phyloP scores from a whole-genome alignment of 306 rosid genomes.

The Boehmeria nivea region DNA sequence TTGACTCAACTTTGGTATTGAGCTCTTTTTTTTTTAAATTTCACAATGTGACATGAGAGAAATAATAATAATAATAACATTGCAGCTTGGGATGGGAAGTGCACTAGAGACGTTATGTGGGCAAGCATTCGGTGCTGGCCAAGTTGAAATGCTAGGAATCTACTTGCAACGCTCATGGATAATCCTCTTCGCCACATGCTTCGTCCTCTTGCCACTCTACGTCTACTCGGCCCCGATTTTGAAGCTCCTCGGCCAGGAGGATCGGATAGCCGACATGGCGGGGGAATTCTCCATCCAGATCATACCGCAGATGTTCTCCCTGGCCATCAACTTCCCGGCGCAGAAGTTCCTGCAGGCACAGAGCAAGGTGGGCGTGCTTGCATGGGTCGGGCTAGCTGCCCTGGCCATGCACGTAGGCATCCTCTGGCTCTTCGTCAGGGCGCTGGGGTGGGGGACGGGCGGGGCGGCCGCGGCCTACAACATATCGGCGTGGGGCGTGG shows the following conservation, averaged over 20 bases:
- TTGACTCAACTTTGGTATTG: slow-evolving; percentile 93
- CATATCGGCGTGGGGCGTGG: slow-evolving; percentile 66
- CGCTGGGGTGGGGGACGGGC: slow-evolving; percentile 59
- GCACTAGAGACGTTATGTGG: slow-evolving; percentile 96
- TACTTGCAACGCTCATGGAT: slow-evolving; percentile 93
- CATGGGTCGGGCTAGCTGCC: slow-evolving; percentile 71
- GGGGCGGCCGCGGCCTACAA: slow-evolving; percentile 87
- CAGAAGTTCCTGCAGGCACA: slow-evolving; percentile 95
- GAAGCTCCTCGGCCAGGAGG: slow-evolving; percentile 71
- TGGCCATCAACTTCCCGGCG: slow-evolving; percentile 74
- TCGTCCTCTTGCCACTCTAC: slow-evolving; percentile 63
- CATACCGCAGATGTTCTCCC: slow-evolving; percentile 88
- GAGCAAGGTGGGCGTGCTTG: slow-evolving; percentile 61
- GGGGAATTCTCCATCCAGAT: slow-evolving; percentile 71
- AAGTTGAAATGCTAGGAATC: slow-evolving; percentile 85
- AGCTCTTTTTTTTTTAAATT: too few species aligned
- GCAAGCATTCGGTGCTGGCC: slow-evolving; percentile 94
- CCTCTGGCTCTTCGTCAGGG: slow-evolving; percentile 41
- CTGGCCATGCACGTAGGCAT: slow-evolving; percentile 37
- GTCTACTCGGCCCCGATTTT: slow-evolving; percentile 54
- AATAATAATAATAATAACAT: not conserved
- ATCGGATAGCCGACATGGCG: slow-evolving; percentile 61
- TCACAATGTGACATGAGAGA: slow-evolving; percentile 17
- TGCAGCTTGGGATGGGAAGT: slow-evolving; percentile 97
- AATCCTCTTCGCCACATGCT: slow-evolving; percentile 50